A percentile compares a stretch with the other conserved stretches of the same genome.
These are phyloP conservation scores for Oryza coarctata DNA, from an alignment of 176 grass and related monocot species.

Conservation along the genomic window DNA sequence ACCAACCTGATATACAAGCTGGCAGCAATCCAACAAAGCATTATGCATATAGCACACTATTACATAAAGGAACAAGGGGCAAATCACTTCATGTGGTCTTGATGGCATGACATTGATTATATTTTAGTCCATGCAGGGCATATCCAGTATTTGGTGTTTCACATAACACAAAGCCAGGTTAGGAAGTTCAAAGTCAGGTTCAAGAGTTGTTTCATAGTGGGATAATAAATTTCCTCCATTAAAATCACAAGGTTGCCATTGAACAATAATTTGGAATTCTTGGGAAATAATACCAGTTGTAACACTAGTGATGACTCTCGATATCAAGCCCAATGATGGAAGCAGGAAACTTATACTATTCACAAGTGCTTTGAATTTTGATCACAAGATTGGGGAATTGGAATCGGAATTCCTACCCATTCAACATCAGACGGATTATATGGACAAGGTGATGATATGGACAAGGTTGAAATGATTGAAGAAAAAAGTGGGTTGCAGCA, in stretches of 20 bases:
- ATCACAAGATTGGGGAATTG: background rate
- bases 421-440: background rate
- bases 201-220: background rate
- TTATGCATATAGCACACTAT: constrained; percentile 6
- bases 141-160: background rate
- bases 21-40: constrained; percentile 38
- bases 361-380: background rate
- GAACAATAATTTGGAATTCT: background rate
- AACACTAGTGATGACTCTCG: background rate
- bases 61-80: background rate
- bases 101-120: background rate
- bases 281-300: background rate
- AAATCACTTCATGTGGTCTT: background rate
- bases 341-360: constrained; percentile 9
- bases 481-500: background rate
- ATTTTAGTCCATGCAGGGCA: constrained; percentile 11
- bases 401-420: background rate
- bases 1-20: constrained; percentile 88
- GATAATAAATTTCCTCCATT: background rate
- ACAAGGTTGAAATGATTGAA: constrained; percentile 14
- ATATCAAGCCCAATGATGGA: background rate
- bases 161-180: background rate
- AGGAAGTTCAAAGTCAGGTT: background rate
- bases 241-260: constrained; percentile 6
- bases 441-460: background rate